These are phyloP conservation scores for Geotrichum australiense DNA, from an alignment of 1,139 yeast genomes.

Conservation along the genomic window DNA sequence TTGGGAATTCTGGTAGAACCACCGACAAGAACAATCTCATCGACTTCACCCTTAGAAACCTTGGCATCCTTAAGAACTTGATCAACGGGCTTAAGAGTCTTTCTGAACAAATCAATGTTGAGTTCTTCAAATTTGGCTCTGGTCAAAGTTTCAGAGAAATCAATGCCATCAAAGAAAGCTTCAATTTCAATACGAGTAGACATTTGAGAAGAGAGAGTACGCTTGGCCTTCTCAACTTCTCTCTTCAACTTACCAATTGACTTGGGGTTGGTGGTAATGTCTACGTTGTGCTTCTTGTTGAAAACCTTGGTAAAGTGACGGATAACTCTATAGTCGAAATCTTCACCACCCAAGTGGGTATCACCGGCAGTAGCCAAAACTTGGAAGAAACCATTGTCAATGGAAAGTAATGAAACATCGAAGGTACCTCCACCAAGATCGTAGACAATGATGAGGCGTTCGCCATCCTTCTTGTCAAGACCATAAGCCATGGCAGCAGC, in stretches of 20 bases:
- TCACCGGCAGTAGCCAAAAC: conserved; percentile 96
- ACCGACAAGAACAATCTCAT: conserved; percentile 92
- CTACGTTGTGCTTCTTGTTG: conserved; percentile 82
- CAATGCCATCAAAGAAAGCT: conserved; percentile 92
- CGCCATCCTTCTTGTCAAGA: conserved; percentile 77
- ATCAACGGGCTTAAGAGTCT: conserved; percentile 88
- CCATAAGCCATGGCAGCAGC: conserved; percentile 99
- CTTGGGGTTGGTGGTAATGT: conserved; percentile 64
- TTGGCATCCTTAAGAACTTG: conserved; percentile 87
- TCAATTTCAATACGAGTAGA: conserved; percentile 89
- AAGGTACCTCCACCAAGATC: conserved; percentile 98
- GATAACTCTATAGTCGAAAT: conserved; percentile 84
- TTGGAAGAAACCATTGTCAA: conserved; percentile 91
- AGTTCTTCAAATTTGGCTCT: conserved; percentile 95
- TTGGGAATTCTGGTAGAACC: conserved; percentile 98
- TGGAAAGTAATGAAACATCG: conserved; percentile 81
- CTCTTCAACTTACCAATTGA: conserved; percentile 87
- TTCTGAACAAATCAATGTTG: conserved; percentile 78
- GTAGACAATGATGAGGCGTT: conserved; percentile 84
- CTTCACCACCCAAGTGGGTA: conserved; percentile 98
- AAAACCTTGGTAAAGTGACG: conserved; percentile 77
- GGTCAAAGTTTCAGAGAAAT: conserved; percentile 84
- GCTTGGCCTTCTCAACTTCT: conserved; percentile 95
- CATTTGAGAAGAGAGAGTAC: conserved; percentile 87
- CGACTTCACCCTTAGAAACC: conserved; percentile 72